phyloP scores from a whole-genome alignment of 1,284 basidiomycete species.

The Austropuccinia psidii region DNA sequence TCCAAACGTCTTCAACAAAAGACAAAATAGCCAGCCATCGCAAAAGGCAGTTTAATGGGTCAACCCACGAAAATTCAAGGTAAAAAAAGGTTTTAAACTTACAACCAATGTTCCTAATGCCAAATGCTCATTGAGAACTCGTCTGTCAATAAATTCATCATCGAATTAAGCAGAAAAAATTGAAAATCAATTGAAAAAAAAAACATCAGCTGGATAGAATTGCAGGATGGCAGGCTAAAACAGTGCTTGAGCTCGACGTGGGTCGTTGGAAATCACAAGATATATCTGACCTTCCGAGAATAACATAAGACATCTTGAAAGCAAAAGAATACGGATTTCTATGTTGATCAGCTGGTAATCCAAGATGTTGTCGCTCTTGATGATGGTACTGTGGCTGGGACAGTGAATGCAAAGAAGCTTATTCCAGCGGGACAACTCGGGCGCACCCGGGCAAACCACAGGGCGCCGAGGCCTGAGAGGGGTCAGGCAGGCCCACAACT shows the following conservation, averaged over 20 bases:
- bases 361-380: too few relatives aligned
- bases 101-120: slow-evolving; percentile 14
- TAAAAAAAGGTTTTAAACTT: not conserved
- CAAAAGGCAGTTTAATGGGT: not conserved
- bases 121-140: slow-evolving; percentile 10
- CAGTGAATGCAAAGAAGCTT: too few relatives aligned
- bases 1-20: not conserved
- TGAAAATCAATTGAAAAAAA: not conserved
- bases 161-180: not conserved
- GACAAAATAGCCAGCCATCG: not conserved
- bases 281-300: slow-evolving; percentile 9
- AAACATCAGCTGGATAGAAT: not conserved
- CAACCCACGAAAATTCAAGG: too few relatives aligned
- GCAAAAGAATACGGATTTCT: too few relatives aligned
- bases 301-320: slow-evolving; percentile 4
- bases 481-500: too few relatives aligned
- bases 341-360: too few relatives aligned
- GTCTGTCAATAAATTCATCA: not conserved
- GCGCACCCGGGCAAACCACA: too few relatives aligned
- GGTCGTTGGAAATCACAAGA: not conserved
- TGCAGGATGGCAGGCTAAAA: not conserved
- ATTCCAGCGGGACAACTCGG: too few relatives aligned
- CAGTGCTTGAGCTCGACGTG: not conserved
- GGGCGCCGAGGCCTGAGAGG: too few relatives aligned
- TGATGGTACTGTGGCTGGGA: too few relatives aligned